A percentile compares a stretch with the other conserved stretches of the same genome.
Conservation (phyloP, 1,284 basidiomycete genomes). For the Austroboletus niveus region DNA sequence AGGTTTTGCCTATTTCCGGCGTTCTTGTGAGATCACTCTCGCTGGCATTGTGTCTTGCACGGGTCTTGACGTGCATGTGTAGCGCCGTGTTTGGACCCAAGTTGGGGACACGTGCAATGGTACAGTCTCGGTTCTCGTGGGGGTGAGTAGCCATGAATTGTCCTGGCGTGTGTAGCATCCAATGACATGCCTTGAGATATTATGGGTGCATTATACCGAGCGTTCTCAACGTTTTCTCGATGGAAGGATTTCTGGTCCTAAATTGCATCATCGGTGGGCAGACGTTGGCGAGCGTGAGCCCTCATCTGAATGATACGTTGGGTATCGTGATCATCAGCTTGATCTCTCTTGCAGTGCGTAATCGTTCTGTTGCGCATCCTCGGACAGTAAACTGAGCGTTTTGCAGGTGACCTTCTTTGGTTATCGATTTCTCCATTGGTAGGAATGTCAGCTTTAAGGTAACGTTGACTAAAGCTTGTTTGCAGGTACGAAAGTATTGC, state of each 20-base stretch:
- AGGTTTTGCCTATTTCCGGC: slow-evolving; percentile 42
- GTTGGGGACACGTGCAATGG: slow-evolving; percentile 62
- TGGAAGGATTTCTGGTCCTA: slow-evolving; percentile 70
- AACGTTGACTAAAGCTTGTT: background rate
- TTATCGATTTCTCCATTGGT: slow-evolving; percentile 62
- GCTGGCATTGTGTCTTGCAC: background rate
- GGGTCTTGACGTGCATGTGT: slow-evolving; percentile 4
- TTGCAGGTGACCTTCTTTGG: slow-evolving; percentile 54
- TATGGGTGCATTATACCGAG: slow-evolving; percentile 63
- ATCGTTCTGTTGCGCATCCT: background rate
- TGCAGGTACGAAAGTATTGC: slow-evolving; percentile 52
- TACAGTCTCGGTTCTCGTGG: slow-evolving; percentile 57
- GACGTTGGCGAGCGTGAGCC: slow-evolving; percentile 60
- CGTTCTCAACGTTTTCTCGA: slow-evolving; percentile 59
- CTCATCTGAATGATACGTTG: slow-evolving; percentile 46
- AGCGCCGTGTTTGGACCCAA: slow-evolving; percentile 61
- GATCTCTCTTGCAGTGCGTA: slow-evolving; percentile 58
- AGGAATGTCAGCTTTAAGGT: background rate
- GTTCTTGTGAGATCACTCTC: slow-evolving; percentile 48
- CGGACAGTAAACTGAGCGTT: slow-evolving; percentile 4
- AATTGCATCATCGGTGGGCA: slow-evolving; percentile 78
- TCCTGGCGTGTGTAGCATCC: background rate
- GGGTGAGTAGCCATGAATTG: slow-evolving; percentile 31
- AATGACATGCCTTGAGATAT: slow-evolving; percentile 41
- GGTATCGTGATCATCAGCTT: slow-evolving; percentile 80